Base-by-base conservation (phyloP, 495 filamentous ascomycete species). In the Aspergillus ostianus region DNA sequence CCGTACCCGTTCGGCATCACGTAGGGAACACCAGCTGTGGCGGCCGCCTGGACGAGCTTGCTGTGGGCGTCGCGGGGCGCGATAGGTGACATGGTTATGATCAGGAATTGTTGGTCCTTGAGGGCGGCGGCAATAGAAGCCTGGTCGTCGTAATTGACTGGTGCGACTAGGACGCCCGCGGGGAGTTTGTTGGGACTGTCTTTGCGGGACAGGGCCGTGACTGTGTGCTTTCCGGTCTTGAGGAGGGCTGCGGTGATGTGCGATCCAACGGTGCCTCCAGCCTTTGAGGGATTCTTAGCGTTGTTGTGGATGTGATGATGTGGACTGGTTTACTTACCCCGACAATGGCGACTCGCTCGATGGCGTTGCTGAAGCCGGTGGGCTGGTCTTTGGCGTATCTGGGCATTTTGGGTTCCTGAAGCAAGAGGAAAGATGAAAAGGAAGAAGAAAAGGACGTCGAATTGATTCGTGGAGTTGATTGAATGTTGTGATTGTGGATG, bases 1-100 rank as follows among this genome's bases (percentile, higher is more conserved):
- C 73, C 81, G 50, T 73, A 89, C 36, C 76, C 76, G 64, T 88
- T 88, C 8, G 89, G 87, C 56, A 89, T 70, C 59, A 90, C 61
- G 69, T 84, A 89, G 2, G 72, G 73, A 2, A 90, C 80, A 20
- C 80, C 81, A 2, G 88, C 86, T 45, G 81, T 77, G 18, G 79
- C 83, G 2, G 88, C 88, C 3, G 87, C 87, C 10, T 77, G 64
- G 62, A 87, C 71, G 50, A 90, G 76, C 57, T 79, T 78, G 57
- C 61, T 66, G 41, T 87, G 80, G 17, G 72, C 74, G 7, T 80
- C 76, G 0, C 62, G 68, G 2, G 80, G 73, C 0, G 81, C 82
- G 1, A 49, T 73, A 17, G 71, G 70, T 30, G 64, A 50, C 65
- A 89, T 66, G 12, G 84, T 87, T 59, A 89, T 88, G 71, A 90